Evolutionary conservation across 1,139 yeast species (phyloP).

Genomic region (Kazachstania sp.): DNA sequence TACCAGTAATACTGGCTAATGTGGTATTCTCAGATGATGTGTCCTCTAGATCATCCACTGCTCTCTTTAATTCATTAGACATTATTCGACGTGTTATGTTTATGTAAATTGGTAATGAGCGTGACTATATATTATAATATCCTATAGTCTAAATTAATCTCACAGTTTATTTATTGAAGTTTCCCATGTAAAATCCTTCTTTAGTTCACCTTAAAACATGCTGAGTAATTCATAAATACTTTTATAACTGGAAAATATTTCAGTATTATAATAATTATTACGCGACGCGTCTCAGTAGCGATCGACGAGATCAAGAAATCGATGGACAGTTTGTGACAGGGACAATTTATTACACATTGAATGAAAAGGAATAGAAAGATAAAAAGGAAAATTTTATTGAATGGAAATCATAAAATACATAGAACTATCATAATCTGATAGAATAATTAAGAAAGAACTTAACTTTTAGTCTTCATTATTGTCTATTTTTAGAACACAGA

Average conservation of each 20-base stretch:
- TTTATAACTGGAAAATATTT: background rate
- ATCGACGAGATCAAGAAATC: background rate
- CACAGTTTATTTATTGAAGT: too few relatives aligned
- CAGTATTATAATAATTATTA: background rate
- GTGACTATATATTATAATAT: background rate
- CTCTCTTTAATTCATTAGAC: constrained; percentile 17
- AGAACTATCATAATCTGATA: too few relatives aligned
- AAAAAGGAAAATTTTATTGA: too few relatives aligned
- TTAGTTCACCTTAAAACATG: background rate
- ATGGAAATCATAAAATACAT: too few relatives aligned
- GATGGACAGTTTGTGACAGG: background rate
- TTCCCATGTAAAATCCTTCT: background rate
- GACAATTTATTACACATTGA: background rate
- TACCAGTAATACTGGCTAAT: constrained; percentile 11
- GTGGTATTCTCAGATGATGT: background rate
- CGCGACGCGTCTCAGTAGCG: background rate
- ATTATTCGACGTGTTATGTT: background rate
- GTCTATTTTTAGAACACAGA: background rate
- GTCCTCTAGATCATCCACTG: constrained; percentile 17
- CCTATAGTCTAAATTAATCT: too few relatives aligned
- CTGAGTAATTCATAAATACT: background rate
- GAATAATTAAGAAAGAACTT: too few relatives aligned
- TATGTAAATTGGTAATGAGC: too few relatives aligned
- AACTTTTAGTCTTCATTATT: too few relatives aligned
- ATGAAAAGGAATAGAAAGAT: background rate